Conservation (phyloP, 73 alveolate species). For the Paramecium biaurelia region DNA sequence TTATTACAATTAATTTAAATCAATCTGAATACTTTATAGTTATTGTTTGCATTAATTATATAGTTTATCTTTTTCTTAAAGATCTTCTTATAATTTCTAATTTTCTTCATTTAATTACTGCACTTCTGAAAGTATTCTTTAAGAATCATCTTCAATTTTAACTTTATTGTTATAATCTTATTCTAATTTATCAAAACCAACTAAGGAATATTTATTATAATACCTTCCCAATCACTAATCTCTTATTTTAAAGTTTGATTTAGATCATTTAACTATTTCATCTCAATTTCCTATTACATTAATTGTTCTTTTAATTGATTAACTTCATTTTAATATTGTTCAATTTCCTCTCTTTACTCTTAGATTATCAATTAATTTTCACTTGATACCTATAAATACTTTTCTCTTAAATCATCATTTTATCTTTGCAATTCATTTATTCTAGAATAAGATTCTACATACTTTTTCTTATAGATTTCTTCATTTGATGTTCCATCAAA, state of each 20-base stretch:
- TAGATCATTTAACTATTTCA: neutral
- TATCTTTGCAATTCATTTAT: neutral
- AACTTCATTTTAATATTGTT: neutral
- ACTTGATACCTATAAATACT: neutral
- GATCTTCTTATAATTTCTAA: neutral
- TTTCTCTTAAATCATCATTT: neutral
- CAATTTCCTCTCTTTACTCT: neutral
- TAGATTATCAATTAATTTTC: neutral
- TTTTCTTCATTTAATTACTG: neutral
- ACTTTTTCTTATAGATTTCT: neutral
- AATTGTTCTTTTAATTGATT: neutral
- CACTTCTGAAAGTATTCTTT: neutral
- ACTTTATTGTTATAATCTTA: neutral
- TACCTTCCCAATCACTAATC: neutral
- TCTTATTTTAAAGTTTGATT: neutral
- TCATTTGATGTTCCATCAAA: neutral
- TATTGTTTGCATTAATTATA: neutral
- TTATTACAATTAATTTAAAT: neutral
- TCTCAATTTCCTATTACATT: neutral
- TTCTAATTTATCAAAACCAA: neutral
- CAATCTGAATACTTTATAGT: neutral
- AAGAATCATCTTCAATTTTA: neutral
- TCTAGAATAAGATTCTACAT: neutral
- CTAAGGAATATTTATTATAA: neutral
- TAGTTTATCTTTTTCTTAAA: neutral